These are phyloP conservation scores for Fraxinus quadrangulata DNA, from an alignment of 257 asterid species.

Conservation along the genomic window DNA sequence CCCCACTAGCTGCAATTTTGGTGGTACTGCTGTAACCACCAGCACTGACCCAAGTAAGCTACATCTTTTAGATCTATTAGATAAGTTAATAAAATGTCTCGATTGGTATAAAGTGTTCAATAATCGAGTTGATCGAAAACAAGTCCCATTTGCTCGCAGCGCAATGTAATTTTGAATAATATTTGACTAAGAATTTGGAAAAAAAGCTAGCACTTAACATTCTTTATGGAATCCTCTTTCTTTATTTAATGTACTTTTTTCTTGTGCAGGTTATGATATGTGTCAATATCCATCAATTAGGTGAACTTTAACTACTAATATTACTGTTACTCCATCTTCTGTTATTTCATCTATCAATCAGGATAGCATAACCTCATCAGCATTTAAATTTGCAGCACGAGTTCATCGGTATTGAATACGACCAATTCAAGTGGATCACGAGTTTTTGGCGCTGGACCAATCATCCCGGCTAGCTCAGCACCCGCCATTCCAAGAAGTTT, in stretches of 20 bases:
- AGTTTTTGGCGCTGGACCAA: conserved; percentile 76
- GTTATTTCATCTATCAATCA: neutral
- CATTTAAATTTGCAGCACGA: conserved; percentile 68
- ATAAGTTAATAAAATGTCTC: neutral
- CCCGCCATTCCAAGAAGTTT: conserved; percentile 26
- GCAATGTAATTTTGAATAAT: neutral
- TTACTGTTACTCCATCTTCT: neutral
- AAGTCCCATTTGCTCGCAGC: neutral
- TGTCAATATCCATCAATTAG: conserved; percentile 73
- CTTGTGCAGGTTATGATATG: conserved; percentile 64
- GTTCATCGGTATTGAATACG: conserved; percentile 63
- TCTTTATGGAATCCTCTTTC: neutral
- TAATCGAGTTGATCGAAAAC: neutral
- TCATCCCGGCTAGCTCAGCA: conserved; percentile 51
- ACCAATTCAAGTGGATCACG: conserved; percentile 75
- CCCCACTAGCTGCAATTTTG: conserved; percentile 75
- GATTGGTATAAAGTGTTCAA: neutral
- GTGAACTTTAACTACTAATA: conserved; percentile 33
- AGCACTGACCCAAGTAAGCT: conserved; percentile 75
- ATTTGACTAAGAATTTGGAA: neutral
- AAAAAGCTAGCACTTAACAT: neutral
- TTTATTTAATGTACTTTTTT: neutral
- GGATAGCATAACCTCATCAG: neutral
- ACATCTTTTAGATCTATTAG: neutral
- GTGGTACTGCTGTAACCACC: conserved; percentile 65